Conservation (phyloP, 805 yeast genomes). For the Hanseniaspora lindneri region DNA sequence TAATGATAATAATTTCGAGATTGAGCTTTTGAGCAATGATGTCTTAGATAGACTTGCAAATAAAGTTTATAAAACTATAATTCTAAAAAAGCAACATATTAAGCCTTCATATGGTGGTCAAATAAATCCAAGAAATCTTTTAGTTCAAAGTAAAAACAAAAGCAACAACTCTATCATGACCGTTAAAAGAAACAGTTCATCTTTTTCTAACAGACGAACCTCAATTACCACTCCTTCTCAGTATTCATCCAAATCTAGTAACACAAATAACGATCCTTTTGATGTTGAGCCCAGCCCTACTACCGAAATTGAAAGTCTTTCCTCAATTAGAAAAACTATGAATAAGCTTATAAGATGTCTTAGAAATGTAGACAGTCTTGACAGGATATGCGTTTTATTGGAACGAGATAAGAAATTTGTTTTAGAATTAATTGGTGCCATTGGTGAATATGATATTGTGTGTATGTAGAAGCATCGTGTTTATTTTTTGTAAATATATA, state of each 20-base stretch:
- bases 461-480: slow-evolving; percentile 26
- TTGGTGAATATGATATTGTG: slow-evolving; percentile 42
- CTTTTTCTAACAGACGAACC: slow-evolving; percentile 8
- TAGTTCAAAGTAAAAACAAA: slow-evolving; percentile 9
- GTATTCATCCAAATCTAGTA: slow-evolving; percentile 18
- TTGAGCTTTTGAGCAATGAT: background rate
- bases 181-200: slow-evolving; percentile 7
- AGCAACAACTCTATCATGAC: slow-evolving; percentile 11
- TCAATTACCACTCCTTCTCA: slow-evolving; percentile 5
- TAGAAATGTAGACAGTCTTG: slow-evolving; percentile 44
- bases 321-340: background rate
- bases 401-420: slow-evolving; percentile 45
- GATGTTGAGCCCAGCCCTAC: slow-evolving; percentile 20
- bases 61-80: background rate
- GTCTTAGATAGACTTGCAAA: slow-evolving; percentile 4
- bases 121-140: slow-evolving; percentile 8
- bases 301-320: background rate
- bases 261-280: slow-evolving; percentile 22
- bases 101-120: background rate
- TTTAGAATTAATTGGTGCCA: slow-evolving; percentile 35
- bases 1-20: slow-evolving; percentile 1
- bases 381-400: slow-evolving; percentile 59
- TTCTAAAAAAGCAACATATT: background rate
- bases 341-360: slow-evolving; percentile 31
- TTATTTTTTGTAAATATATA: background rate